These are phyloP conservation scores for Acanthamoeba royreba DNA, from an alignment of 208 protist species.

Conservation along the genomic window DNA sequence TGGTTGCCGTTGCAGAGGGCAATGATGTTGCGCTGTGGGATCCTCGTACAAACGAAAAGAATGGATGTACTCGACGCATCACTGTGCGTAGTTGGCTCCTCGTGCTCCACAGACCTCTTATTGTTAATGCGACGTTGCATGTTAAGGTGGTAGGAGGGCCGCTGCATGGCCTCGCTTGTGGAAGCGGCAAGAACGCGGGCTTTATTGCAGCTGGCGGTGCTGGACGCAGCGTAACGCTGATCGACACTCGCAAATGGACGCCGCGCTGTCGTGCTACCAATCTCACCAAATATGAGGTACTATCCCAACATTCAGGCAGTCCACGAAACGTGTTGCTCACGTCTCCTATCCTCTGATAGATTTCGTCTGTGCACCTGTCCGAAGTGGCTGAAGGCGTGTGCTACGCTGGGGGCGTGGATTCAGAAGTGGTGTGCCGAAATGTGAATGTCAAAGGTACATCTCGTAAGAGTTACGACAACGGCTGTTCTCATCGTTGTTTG, in stretches of 20 bases:
- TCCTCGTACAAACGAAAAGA: neutral
- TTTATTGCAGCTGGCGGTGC: neutral
- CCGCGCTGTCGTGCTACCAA: neutral
- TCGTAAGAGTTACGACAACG: neutral
- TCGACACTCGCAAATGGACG: neutral
- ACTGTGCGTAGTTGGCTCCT: neutral
- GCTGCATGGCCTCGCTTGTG: neutral
- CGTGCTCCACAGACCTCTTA: neutral
- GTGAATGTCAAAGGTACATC: neutral
- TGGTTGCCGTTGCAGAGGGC: neutral
- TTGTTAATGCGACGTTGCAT: neutral
- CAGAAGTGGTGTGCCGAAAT: neutral
- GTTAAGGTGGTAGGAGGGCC: neutral
- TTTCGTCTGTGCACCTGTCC: neutral
- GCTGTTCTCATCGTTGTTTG: neutral
- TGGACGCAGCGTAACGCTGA: neutral
- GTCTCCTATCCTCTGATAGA: no score
- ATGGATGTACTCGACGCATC: neutral
- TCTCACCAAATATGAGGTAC: neutral
- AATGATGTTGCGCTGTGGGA: neutral
- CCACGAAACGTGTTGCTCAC: no score
- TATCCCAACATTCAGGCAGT: no score
- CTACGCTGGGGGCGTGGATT: neutral
- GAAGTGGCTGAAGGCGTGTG: neutral
- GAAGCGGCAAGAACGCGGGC: neutral